Evolutionary conservation across 1,284 basidiomycete species (phyloP), one percentile per base, ranked within the genome.

Genomic region (Marasmius tenuissimus): DNA sequence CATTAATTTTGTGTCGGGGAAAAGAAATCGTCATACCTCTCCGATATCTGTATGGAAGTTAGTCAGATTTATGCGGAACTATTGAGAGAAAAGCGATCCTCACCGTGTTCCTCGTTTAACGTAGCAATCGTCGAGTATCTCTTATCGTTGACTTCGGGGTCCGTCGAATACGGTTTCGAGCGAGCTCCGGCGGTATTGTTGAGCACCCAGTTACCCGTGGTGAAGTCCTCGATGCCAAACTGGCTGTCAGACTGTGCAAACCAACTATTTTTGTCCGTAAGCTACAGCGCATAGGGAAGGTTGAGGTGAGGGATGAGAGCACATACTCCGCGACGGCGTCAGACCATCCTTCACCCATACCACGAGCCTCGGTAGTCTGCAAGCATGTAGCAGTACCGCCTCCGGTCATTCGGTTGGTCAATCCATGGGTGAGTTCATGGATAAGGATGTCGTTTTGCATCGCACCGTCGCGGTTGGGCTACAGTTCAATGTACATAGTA

Each of bases 261-360:
- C 45, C 45, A 47, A 5, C 45, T 47, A 47, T 5, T 42, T 6
- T 47, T 27, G 27, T 27, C 27, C 2, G 27, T 4, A 4, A 27
- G 27, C 27, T 27, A 27, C 27, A 27, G 27, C 27, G 4, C n/a
- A n/a, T n/a, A n/a, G n/a, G n/a, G n/a, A n/a, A n/a, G 11, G 6
- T 22, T 22, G 10, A 40, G n/a, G n/a, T n/a, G 14, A 8, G n/a
- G n/a, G 47, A n/a, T 12, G 8, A 22, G 34, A 53, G 38, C n/a
- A n/a, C 74, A 18, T 66, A 81, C 81, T 80, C 76, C 11, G 83
- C 81, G 67, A 85, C 74, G 22, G 81, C 78, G 68, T 85, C 83
- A 16, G 78, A 80, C 82, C 81, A 84, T 50, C 79, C 83, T 72
- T 85, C 84, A 33, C 83, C 83, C 66, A 85, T 73, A 5, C 83